These are phyloP conservation scores for Cladosporium sp. DNA, from an alignment of 2,329 filamentous ascomycete genomes.

Conservation along the genomic window DNA sequence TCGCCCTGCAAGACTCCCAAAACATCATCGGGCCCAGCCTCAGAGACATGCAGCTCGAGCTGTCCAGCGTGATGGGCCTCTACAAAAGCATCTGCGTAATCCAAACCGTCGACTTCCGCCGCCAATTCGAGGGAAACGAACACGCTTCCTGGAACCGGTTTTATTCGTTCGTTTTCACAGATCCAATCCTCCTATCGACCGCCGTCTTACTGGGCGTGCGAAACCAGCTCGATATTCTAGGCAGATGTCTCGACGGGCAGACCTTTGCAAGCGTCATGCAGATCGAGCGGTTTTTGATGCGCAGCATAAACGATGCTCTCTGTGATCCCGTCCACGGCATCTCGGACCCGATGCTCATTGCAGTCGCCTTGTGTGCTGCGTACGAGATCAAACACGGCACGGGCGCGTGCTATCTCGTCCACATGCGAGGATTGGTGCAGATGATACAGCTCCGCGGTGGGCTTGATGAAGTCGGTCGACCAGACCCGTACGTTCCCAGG, in stretches of 20 bases:
- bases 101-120: not conserved
- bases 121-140: not conserved
- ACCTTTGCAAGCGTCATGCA: not conserved
- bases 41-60: not conserved
- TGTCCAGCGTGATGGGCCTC: slow-evolving; percentile 3
- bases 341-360: slow-evolving; percentile 14
- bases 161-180: slow-evolving; percentile 1
- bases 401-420: slow-evolving; percentile 12
- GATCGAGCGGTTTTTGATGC: slow-evolving; percentile 12
- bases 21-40: not conserved
- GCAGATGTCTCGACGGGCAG: not conserved
- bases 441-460: slow-evolving; percentile 16
- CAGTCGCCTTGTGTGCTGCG: slow-evolving; percentile 15
- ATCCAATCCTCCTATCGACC: slow-evolving; percentile 4
- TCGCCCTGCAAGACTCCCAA: not conserved
- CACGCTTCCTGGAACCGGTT: not conserved
- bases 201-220: slow-evolving; percentile 5
- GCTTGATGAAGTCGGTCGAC: slow-evolving; percentile 2
- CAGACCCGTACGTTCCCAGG: slow-evolving; percentile 4
- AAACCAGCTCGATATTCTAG: not conserved
- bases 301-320: slow-evolving; percentile 14
- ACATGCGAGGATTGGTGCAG: slow-evolving; percentile 16
- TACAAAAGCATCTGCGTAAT: not conserved
- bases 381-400: slow-evolving; percentile 16
- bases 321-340: slow-evolving; percentile 13